phyloP scores from a whole-genome alignment of 78 protist species.

The Capsaspora owczarzaki region DNA sequence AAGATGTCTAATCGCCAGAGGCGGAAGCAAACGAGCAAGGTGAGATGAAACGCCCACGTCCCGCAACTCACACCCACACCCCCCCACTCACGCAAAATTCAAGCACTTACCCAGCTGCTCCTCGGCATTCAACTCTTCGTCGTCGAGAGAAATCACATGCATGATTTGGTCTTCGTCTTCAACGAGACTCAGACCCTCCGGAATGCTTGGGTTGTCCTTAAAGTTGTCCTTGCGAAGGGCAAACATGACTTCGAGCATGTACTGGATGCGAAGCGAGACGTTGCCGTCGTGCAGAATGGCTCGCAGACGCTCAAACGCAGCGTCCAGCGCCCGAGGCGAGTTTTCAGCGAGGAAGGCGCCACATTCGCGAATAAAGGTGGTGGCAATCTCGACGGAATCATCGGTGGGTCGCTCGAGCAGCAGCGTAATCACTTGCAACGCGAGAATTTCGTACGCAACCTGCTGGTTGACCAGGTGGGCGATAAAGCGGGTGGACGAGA shows the following conservation, averaged over 20 bases:
- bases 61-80: not conserved
- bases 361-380: slow-evolving; percentile 57
- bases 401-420: slow-evolving; percentile 90
- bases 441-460: slow-evolving; percentile 58
- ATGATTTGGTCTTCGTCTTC: slow-evolving; percentile 90
- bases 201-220: slow-evolving; percentile 51
- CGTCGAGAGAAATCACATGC: slow-evolving; percentile 75
- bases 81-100: not conserved
- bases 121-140: slow-evolving; percentile 12
- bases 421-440: slow-evolving; percentile 65
- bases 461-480: slow-evolving; percentile 96
- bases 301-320: slow-evolving; percentile 72
- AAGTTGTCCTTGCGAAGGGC: slow-evolving; percentile 54
- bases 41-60: no score
- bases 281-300: slow-evolving; percentile 85
- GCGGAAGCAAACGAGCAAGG: no score
- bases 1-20: slow-evolving; percentile 86
- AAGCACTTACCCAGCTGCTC: not conserved
- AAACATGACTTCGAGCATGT: slow-evolving; percentile 80
- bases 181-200: slow-evolving; percentile 78
- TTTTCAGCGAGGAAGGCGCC: slow-evolving; percentile 58
- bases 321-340: slow-evolving; percentile 33
- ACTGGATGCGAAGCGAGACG: slow-evolving; percentile 46
- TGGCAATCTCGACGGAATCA: slow-evolving; percentile 72
- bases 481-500: slow-evolving; percentile 50